Conservation (phyloP, 345 rosid genomes). For the Erucastrum elatum region DNA sequence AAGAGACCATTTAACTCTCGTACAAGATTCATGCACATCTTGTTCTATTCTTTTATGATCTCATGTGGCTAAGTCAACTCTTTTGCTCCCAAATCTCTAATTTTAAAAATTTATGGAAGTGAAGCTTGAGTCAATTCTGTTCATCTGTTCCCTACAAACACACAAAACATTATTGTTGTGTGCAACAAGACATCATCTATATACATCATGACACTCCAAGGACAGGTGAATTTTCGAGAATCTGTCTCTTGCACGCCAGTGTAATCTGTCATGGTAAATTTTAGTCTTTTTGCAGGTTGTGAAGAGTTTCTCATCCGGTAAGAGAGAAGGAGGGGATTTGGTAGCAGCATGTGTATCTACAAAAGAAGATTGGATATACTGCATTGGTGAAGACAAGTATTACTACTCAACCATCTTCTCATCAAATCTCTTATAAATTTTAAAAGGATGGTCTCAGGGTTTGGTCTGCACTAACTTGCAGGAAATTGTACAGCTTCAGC, state of each 20-base stretch:
- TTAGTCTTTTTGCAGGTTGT: constrained; percentile 62
- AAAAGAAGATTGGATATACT: constrained; percentile 98
- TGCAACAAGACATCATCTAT: constrained; percentile 80
- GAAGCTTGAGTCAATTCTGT: constrained; percentile 97
- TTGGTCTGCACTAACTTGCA: constrained; percentile 39
- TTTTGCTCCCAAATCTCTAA: constrained; percentile 18
- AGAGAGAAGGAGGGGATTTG: constrained; percentile 96
- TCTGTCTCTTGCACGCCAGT: not conserved
- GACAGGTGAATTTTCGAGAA: constrained; percentile 63
- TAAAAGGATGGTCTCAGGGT: not conserved
- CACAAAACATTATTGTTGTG: constrained; percentile 82
- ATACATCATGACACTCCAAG: constrained; percentile 96
- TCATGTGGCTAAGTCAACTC: too few relatives aligned
- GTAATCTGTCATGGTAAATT: constrained; percentile 9
- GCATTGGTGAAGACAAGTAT: constrained; percentile 89
- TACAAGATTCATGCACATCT: too few relatives aligned
- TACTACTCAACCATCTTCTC: constrained; percentile 4
- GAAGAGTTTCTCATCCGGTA: constrained; percentile 98
- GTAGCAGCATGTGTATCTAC: constrained; percentile 90
- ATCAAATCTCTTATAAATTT: not conserved
- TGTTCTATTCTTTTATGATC: too few relatives aligned
- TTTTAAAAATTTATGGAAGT: constrained; percentile 59
- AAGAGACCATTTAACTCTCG: not conserved
- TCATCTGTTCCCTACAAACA: constrained; percentile 87
- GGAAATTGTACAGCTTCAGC: constrained; percentile 94